Base-by-base conservation (phyloP, 495 filamentous ascomycete genomes). In the Immersiella caudata region DNA sequence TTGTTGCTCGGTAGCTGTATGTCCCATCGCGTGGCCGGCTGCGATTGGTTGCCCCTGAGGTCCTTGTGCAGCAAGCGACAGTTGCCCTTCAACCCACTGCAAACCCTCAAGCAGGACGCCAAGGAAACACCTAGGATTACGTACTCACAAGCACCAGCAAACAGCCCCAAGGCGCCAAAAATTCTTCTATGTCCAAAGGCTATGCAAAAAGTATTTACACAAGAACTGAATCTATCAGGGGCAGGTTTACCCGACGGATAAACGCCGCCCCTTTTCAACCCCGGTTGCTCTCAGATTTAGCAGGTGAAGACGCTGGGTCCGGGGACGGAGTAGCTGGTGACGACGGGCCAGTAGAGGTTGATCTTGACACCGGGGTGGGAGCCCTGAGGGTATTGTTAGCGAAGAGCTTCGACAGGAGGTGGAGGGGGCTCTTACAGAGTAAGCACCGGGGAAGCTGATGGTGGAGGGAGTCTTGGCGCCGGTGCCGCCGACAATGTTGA, bases 361-460 rank as follows among this genome's bases (percentile, higher is more conserved):
- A 84, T 69, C 50, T 83, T 77, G 66, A 84, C 73, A 35, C 82
- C 82, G 25, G 81, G 81, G 67, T 79, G 76, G 36, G 71, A 68
- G 29, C 73, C 73, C 75, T 75, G n/a, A 24, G 7, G 14, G 16
- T 0, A n/a, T 46, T 8, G 50, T 60, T 25, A 71, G 67, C 36
- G 58, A 46, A 14, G 8, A 3, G n/a, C 35, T 49, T 25, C 14
- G 7, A 9, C 14, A n/a, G 25, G 24, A 14, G 14, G 8, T 22
- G n/a, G 9, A 40, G 24, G 49, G 16, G 33, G 18, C 22, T 52
- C 56, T 51, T 71, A 76, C 76, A 29, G 71, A 73, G 70, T 81
- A 81, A n/a, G 79, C 78, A 21, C 79, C 79, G 0, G 79, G 79
- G 36, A 81, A 74, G 65, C 74, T 76, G 59, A 79, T 74, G 26